Evolutionary conservation across 1,139 yeast species (phyloP), one percentile per base, ranked within the genome.

Genomic region (Maudiozyma humilis): DNA sequence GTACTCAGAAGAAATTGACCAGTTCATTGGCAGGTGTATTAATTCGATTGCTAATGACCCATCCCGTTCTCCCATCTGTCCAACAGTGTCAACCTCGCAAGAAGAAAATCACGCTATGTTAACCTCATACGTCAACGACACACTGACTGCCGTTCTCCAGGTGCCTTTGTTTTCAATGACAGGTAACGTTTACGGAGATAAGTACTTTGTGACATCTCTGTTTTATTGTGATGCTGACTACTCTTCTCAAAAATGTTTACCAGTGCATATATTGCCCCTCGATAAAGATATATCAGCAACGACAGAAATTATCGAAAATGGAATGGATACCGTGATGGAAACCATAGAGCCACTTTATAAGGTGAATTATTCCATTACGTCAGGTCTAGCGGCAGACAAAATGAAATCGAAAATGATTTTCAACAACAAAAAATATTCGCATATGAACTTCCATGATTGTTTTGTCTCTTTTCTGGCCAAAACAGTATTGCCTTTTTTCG

Each of bases 131-230:
- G 25, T 38, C 14, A 27, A 34, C n/a, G 33, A 14, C 30, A 4
- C 16, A 6, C 17, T 38, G 3, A 13, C 25, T 14, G 38, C 36
- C 14, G 17, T 50, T 32, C 15, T 32, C 5, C 36, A 44, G 5
- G 17, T 43, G 4, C 41, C 48, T 4, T 32, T 48, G 7, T 42
- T 47, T 14, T 46, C 53, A 5, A 29, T 50, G 16, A 38, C 41
- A 23, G 46, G 39, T 32, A 29, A 39, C 13, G 35, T 48, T 12
- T 50, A 50, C 44, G 36, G 39, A 15, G 19, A 38, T 25, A 40
- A 32, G 17, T 47, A 30, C 34, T 44, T 46, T 17, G 27, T 45
- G 15, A 36, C 48, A 15, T 43, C 44, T 15, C 39, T 45, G 27
- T 49, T 45, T 25, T 50, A 41, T 36, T 38, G 38, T 14, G 50